A percentile compares a stretch with the other conserved stretches of the same genome.
Evolutionary conservation across 768 basidiomycete genomes (phyloP).

Genomic region (Suillus placidus): DNA sequence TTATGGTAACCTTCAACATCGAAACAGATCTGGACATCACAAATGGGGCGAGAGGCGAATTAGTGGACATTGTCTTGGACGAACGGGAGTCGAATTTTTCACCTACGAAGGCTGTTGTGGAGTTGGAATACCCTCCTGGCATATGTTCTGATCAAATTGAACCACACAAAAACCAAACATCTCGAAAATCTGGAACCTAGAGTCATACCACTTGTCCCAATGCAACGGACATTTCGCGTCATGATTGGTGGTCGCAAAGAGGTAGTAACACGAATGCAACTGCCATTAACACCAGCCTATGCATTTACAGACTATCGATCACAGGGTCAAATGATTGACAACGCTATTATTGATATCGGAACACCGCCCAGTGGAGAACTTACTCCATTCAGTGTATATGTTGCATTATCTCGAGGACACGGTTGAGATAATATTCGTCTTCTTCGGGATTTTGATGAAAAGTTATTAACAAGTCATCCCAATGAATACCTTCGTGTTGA

Average conservation of each 20-base stretch:
- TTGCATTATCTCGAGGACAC: slow-evolving; percentile 38
- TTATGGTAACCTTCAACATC: slow-evolving; percentile 31
- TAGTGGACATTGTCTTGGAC: slow-evolving; percentile 37
- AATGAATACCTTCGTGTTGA: slow-evolving; percentile 6
- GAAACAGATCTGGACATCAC: slow-evolving; percentile 43
- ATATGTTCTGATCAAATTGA: background rate
- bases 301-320: slow-evolving; percentile 45
- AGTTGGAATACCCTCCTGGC: background rate
- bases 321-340: slow-evolving; percentile 43
- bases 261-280: slow-evolving; percentile 21
- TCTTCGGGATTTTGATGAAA: slow-evolving; percentile 31
- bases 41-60: slow-evolving; percentile 29
- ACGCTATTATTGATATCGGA: slow-evolving; percentile 41
- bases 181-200: background rate
- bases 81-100: slow-evolving; percentile 21
- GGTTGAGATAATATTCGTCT: slow-evolving; percentile 32
- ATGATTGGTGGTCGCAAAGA: background rate
- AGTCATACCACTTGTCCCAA: background rate
- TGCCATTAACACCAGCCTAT: slow-evolving; percentile 40
- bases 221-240: background rate
- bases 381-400: slow-evolving; percentile 41
- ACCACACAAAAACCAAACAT: background rate
- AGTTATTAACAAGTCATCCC: slow-evolving; percentile 18
- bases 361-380: slow-evolving; percentile 34
- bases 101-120: background rate